phyloP scores from a whole-genome alignment of 2,329 filamentous ascomycete species.

The Colletotrichum viniferum region DNA sequence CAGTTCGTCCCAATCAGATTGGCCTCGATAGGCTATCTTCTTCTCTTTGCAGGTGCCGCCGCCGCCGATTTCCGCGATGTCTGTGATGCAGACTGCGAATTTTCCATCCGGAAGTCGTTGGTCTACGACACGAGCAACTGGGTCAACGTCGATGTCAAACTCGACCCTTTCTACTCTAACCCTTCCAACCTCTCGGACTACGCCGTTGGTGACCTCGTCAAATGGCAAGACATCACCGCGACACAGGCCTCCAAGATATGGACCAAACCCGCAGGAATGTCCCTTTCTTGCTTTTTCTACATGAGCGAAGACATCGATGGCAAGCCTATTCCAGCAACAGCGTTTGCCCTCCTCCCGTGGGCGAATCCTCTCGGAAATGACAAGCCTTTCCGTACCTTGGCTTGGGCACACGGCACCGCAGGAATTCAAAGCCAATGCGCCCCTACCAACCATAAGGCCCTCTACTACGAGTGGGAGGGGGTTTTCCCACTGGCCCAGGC shows the following conservation, averaged over 20 bases:
- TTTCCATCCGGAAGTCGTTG: neutral
- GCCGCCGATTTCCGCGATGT: neutral
- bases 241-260: slow-evolving; percentile 1
- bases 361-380: neutral
- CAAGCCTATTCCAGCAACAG: slow-evolving; percentile 12
- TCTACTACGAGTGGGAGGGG: slow-evolving; percentile 27
- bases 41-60: fast-evolving
- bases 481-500: slow-evolving; percentile 21
- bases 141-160: slow-evolving; percentile 1
- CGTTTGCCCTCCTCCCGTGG: slow-evolving; percentile 20
- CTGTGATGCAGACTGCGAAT: slow-evolving; percentile 21
- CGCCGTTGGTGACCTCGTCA: slow-evolving; percentile 20
- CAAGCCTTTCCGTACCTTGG: slow-evolving; percentile 13
- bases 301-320: slow-evolving; percentile 8
- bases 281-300: slow-evolving; percentile 13
- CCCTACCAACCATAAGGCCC: slow-evolving; percentile 24
- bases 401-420: slow-evolving; percentile 30
- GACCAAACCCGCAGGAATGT: slow-evolving; percentile 13
- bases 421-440: slow-evolving; percentile 25
- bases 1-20: neutral
- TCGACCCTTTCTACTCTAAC: slow-evolving; percentile 18
- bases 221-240: slow-evolving; percentile 21
- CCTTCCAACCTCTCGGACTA: slow-evolving; percentile 15
- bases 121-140: neutral
- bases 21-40: neutral